Conservation (phyloP, 2,329 filamentous ascomycete species). For the Dactylellina cionopaga region DNA sequence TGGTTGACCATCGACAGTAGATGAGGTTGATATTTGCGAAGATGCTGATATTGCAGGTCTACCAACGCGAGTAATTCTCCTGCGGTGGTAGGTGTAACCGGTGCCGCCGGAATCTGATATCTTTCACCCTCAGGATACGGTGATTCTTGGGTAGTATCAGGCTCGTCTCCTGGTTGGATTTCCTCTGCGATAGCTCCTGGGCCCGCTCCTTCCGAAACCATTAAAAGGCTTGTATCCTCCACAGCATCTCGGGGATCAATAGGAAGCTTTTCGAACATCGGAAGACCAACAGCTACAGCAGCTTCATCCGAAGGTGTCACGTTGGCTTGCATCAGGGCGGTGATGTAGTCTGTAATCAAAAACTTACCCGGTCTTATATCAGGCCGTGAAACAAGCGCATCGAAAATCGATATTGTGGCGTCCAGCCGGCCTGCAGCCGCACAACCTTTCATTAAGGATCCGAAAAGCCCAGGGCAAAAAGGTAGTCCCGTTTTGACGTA, state of each 20-base stretch:
- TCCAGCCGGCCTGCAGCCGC: conserved; percentile 8
- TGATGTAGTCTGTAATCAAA: conserved; percentile 15
- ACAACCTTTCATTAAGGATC: conserved; percentile 21
- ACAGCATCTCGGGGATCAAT: background rate
- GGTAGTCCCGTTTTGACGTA: background rate
- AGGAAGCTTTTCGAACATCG: conserved; percentile 17
- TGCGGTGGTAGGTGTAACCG: background rate
- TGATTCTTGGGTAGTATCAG: background rate
- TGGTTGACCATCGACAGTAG: background rate
- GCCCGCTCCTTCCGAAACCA: background rate
- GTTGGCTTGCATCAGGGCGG: conserved; percentile 6
- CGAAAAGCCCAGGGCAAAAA: conserved; percentile 5
- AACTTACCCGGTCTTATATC: background rate
- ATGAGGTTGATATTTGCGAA: conserved; percentile 15
- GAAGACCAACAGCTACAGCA: conserved; percentile 2
- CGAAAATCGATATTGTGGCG: background rate
- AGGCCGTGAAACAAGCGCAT: conserved; percentile 5
- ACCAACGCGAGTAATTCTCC: conserved; percentile 21
- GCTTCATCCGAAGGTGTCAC: conserved; percentile 13
- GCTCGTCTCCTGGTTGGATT: background rate
- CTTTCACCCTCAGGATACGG: background rate
- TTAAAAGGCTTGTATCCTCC: background rate
- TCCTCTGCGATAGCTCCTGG: background rate
- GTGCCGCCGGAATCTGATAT: conserved; percentile 18
- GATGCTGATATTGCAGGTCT: conserved; percentile 28